Conservation (phyloP, 2,329 filamentous ascomycete species). For the Pyrenochaeta sp. region DNA sequence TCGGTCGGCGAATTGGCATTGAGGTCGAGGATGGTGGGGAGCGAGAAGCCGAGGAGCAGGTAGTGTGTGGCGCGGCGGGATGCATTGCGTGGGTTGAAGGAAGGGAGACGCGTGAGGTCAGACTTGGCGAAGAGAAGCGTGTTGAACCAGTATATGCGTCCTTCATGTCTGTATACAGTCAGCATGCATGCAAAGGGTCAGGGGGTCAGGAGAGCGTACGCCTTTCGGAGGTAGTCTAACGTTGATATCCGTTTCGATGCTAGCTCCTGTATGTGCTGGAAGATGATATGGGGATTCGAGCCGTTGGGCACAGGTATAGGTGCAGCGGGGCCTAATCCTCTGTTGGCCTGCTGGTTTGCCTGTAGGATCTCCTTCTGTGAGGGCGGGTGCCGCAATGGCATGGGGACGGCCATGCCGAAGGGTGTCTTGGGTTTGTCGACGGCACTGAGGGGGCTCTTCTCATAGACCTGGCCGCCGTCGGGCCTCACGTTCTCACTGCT, state of each 20-base stretch:
- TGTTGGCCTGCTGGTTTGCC: conserved; percentile 28
- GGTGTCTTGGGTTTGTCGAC: conserved; percentile 47
- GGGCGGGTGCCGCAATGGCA: conserved; percentile 37
- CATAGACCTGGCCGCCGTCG: conserved; percentile 28
- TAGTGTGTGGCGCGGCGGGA: conserved; percentile 92
- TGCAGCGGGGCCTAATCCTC: conserved; percentile 38
- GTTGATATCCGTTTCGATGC: conserved; percentile 94
- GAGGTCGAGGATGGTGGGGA: conserved; percentile 89
- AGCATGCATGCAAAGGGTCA: conserved; percentile 7
- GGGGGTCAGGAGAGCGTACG: conserved; percentile 63
- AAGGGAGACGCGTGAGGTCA: conserved; percentile 83
- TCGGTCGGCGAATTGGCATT: conserved; percentile 81
- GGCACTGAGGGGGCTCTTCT: conserved; percentile 44
- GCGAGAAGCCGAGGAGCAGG: conserved; percentile 87
- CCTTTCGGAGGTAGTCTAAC: conserved; percentile 88
- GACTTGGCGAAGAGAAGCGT: conserved; percentile 88
- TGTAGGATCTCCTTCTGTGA: conserved; percentile 39
- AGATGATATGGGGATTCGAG: conserved; percentile 63
- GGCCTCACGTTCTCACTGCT: conserved; percentile 45
- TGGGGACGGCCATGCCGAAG: conserved; percentile 41
- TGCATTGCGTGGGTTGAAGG: conserved; percentile 83
- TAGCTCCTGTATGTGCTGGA: conserved; percentile 79
- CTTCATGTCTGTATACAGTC: conserved; percentile 76
- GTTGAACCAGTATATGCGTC: conserved; percentile 97
- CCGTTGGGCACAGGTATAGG: conserved; percentile 46